These are phyloP conservation scores for Penicillium crystallinum DNA, from an alignment of 495 filamentous ascomycete species.

Conservation along the genomic window DNA sequence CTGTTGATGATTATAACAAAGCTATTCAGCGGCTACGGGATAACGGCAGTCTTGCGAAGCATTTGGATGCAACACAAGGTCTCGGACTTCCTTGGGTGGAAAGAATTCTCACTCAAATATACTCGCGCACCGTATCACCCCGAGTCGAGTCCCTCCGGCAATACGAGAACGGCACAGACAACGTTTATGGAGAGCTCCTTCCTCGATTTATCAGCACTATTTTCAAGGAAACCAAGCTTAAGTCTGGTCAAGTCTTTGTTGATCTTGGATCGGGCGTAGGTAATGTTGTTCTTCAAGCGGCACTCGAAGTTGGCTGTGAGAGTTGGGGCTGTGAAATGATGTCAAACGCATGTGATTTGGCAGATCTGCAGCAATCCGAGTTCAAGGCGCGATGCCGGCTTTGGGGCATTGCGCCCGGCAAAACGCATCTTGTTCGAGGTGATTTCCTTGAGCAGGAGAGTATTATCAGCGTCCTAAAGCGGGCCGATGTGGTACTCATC, in stretches of 20 bases:
- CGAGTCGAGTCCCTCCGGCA: constrained; percentile 72
- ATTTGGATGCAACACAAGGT: constrained; percentile 58
- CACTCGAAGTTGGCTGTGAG: constrained; percentile 87
- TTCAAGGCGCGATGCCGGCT: constrained; percentile 78
- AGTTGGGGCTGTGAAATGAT: constrained; percentile 97
- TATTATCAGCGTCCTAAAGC: constrained; percentile 66
- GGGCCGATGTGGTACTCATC: constrained; percentile 87
- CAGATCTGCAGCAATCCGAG: constrained; percentile 79
- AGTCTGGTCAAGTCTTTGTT: constrained; percentile 77
- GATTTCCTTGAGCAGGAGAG: constrained; percentile 74
- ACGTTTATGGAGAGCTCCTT: constrained; percentile 90
- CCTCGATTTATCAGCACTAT: constrained; percentile 77
- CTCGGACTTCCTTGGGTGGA: constrained; percentile 67
- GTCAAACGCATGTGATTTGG: constrained; percentile 78
- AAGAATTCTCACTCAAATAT: constrained; percentile 81
- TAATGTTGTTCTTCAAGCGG: constrained; percentile 92
- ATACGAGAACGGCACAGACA: constrained; percentile 82
- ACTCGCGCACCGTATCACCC: constrained; percentile 87
- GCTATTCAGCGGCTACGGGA: constrained; percentile 52
- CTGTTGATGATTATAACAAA: constrained; percentile 72
- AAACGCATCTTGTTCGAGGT: constrained; percentile 73
- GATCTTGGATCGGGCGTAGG: constrained; percentile 94
- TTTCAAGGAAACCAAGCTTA: constrained; percentile 71
- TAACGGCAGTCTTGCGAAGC: constrained; percentile 62
- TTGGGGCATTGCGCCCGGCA: constrained; percentile 80